Evolutionary conservation across 805 yeast genomes (phyloP), one percentile per base, ranked within the genome.

Genomic region (Candida sithepensis): DNA sequence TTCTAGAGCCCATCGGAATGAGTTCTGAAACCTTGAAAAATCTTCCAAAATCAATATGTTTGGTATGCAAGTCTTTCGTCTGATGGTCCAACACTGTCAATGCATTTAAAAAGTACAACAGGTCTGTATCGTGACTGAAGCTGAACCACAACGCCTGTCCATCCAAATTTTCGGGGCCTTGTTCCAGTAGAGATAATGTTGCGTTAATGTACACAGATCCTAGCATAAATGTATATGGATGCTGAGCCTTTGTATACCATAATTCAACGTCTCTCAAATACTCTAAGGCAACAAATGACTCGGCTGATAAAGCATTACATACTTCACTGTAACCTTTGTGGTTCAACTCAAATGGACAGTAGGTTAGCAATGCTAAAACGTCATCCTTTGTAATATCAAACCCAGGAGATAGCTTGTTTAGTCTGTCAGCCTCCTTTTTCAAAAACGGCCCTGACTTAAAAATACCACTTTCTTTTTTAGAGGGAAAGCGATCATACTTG

Each of bases 271-370:
- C 91, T 24, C 70, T 70, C 19, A 74, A 69, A 65, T 87, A 88
- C 43, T 81, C 81, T 55, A 74, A 77, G 33, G 75, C 77, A 44
- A 84, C 66, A 71, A 80, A 82, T 51, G 87, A 92, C 21, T 81
- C 81, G 55, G 74, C 74, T 38, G 88, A 83, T 67, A 88, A 81
- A 28, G 84, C 71, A 34, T 74, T 73, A 65, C 95, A 87, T 52
- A 86, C 79, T 30, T 75, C 73, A 14, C 94, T 84, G 46, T 66
- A 62, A 9, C 94, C 95, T 47, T 72, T 73, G 9, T 80, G 85
- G 47, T 85, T 86, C 40, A 85, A 66, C 65, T 88, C 96, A 61
- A 74, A 88, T 3, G 88, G 90, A 67, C 95, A 87, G 67, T 81
- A 74, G 12, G 73, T 69, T 57, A 84, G 81, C 52, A 87, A 57